Evolutionary conservation across 805 yeast genomes (phyloP), one percentile per base, ranked within the genome.

Genomic region (Zygosaccharomyces lentus): DNA sequence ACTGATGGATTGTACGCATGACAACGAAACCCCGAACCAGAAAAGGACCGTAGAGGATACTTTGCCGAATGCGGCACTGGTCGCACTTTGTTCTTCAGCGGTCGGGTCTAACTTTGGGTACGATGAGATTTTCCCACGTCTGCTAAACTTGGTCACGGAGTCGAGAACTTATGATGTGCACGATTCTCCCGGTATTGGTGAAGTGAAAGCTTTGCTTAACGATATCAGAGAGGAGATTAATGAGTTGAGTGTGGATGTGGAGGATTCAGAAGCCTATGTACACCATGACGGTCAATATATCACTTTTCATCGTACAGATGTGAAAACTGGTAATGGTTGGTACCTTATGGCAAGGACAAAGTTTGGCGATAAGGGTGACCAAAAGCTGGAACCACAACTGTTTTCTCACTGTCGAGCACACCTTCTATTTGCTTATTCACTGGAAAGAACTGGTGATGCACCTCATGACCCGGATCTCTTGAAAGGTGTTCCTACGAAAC

Each of bases 1-100:
- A 56, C 84, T 91, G 56, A 91, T 93, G 97, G 98, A 93, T 61
- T 91, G 97, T 59, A 90, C 98, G 1, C 99, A 91, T 64, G 99
- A 91, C 65, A 91, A 91, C 61, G 93, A 89, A 67, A 83, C 81
- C 16, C 96, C 97, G 1, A 76, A 74, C 35, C 95, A 91, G 56
- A 88, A 85, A 67, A 79, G 98, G 62, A 89, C 96, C 0, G 84
- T 87, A 1, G 96, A 90, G 61, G 99, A 91, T 59, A 90, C 98
- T 0, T 72, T 91, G 35, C 95, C 97, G 8, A 91, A 85, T 58
- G 97, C 97, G 2, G 99, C 96, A 0, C 72, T 91, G 43, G 97
- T 93, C 3, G 83, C 97, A 0, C 78, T 91, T 62, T 90, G 98
- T 58, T 81, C 95, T 0, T 86, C 95, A 43, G 96, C 97, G 1